Evolutionary conservation across 495 filamentous ascomycete genomes (phyloP).

Genomic region (Antarctomyces pellizariae): DNA sequence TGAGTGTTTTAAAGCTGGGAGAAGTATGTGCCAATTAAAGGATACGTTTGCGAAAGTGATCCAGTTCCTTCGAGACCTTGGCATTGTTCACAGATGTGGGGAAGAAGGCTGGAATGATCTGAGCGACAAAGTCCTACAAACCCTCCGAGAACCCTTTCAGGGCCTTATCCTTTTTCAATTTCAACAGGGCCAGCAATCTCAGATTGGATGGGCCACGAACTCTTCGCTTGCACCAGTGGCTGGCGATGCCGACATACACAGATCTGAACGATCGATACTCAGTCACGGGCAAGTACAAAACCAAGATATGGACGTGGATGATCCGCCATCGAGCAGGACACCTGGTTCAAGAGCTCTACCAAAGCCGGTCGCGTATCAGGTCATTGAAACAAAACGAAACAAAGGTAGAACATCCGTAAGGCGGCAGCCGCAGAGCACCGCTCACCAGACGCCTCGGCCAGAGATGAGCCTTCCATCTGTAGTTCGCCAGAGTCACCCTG

Average conservation of each 20-base stretch:
- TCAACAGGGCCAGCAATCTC: constrained; percentile 3
- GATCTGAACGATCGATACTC: constrained; percentile 1
- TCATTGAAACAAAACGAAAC: no score
- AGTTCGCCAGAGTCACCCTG: no score
- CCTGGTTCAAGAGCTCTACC: background rate
- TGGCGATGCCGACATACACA: constrained; percentile 1
- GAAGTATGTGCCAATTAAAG: constrained; percentile 4
- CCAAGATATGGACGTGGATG: background rate
- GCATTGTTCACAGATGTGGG: constrained; percentile 4
- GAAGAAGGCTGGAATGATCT: constrained; percentile 5
- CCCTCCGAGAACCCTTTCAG: constrained; percentile 1
- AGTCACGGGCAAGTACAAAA: constrained; percentile 1
- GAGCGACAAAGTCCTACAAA: constrained; percentile 4
- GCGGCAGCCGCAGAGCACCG: constrained; percentile 3
- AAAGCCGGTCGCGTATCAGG: no score
- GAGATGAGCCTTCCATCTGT: no score
- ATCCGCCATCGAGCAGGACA: background rate
- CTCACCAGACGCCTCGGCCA: constrained; percentile 3
- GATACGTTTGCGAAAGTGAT: constrained; percentile 2
- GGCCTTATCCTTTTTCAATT: constrained; percentile 4
- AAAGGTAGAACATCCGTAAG: constrained; percentile 3
- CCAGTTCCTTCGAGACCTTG: constrained; percentile 4
- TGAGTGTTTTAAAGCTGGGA: constrained; percentile 5
- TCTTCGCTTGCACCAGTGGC: constrained; percentile 1
- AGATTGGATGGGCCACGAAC: constrained; percentile 1